phyloP scores from a whole-genome alignment of 805 yeast genomes.

The Pichia heedii region DNA sequence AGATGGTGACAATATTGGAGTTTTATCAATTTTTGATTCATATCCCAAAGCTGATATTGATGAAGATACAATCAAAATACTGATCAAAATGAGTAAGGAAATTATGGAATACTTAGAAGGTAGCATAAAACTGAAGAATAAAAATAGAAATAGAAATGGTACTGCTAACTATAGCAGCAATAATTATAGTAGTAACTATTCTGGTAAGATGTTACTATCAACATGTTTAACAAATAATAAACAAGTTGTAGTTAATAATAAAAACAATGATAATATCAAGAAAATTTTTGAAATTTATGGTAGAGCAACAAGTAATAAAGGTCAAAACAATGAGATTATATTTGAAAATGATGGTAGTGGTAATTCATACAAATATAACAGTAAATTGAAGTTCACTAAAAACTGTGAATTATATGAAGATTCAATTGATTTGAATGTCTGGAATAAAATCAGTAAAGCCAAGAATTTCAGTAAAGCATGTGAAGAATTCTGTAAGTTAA shows the following conservation, averaged over 20 bases:
- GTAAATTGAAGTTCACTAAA: slow-evolving; percentile 35
- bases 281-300: slow-evolving; percentile 35
- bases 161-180: not conserved
- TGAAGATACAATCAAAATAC: slow-evolving; percentile 26
- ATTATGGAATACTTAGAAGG: slow-evolving; percentile 33
- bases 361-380: slow-evolving; percentile 45
- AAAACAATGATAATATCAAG: not conserved
- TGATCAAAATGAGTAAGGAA: slow-evolving; percentile 33
- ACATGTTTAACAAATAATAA: not conserved
- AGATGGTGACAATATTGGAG: slow-evolving; percentile 43
- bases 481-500: slow-evolving; percentile 28
- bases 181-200: too few relatives aligned
- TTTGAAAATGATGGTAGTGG: slow-evolving; percentile 63
- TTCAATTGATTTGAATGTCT: slow-evolving; percentile 26
- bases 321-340: slow-evolving; percentile 25
- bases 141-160: not conserved
- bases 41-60: slow-evolving; percentile 31
- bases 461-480: slow-evolving; percentile 41
- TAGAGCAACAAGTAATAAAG: slow-evolving; percentile 41
- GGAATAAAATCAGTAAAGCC: slow-evolving; percentile 28
- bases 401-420: slow-evolving; percentile 21
- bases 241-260: not conserved
- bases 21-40: slow-evolving; percentile 48
- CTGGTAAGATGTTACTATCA: not conserved
- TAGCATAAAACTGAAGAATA: not conserved